These are phyloP conservation scores for Rhizophora apiculata DNA, from an alignment of 345 rosid species.

Conservation along the genomic window DNA sequence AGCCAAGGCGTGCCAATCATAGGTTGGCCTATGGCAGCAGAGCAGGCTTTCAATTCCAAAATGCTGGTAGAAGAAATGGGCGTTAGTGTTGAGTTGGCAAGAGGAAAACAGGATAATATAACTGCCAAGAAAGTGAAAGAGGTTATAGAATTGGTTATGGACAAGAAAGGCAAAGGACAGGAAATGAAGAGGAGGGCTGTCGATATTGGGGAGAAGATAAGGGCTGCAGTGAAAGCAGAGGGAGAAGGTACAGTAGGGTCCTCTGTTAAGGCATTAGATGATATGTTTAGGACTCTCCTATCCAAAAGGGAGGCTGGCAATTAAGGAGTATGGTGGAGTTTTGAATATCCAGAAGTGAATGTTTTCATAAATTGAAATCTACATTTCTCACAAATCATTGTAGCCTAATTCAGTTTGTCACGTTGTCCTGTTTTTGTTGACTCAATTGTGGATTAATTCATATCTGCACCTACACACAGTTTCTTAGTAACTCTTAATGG, in stretches of 20 bases:
- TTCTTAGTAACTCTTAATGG: no score
- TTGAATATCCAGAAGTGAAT: no score
- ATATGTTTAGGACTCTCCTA: slow-evolving; percentile 17
- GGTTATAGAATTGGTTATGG: slow-evolving; percentile 35
- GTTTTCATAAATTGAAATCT: no score
- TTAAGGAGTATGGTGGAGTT: no score
- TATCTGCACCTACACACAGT: no score
- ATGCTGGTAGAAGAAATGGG: slow-evolving; percentile 56
- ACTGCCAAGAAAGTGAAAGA: slow-evolving; percentile 35
- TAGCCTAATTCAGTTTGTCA: no score
- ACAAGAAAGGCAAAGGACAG: slow-evolving; percentile 29
- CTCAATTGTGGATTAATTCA: no score
- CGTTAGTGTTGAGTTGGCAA: slow-evolving; percentile 41
- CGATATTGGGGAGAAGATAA: slow-evolving; percentile 22
- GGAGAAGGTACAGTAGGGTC: slow-evolving; percentile 30
- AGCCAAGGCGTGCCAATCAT: slow-evolving; percentile 51
- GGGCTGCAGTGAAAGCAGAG: slow-evolving; percentile 26
- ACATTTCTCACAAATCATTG: no score
- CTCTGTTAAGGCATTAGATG: slow-evolving; percentile 34
- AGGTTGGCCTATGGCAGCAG: slow-evolving; percentile 57
- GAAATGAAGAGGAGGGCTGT: slow-evolving; percentile 41
- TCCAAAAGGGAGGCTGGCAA: not conserved
- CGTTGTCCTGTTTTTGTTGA: no score
- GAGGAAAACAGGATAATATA: slow-evolving; percentile 26
- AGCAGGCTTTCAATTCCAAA: slow-evolving; percentile 45